These are phyloP conservation scores for Mortierella sp. DNA, from an alignment of 371 early-diverging fungal species.

Conservation along the genomic window DNA sequence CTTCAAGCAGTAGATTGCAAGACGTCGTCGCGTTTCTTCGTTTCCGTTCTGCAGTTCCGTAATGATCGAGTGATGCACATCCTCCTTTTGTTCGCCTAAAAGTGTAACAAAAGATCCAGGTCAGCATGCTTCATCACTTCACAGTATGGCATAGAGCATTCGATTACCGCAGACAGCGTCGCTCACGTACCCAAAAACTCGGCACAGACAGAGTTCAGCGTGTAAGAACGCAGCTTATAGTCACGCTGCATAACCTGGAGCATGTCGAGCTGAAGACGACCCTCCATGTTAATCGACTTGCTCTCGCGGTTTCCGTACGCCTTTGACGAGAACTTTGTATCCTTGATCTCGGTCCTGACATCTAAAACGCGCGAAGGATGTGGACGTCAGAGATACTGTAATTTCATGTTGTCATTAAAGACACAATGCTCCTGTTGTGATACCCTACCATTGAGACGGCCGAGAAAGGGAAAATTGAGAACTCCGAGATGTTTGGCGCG, in stretches of 20 bases:
- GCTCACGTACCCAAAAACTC: conserved; percentile 87
- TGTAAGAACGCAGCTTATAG: conserved; percentile 97
- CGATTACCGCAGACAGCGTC: not conserved
- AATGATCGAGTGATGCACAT: conserved; percentile 99
- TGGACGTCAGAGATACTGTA: not conserved
- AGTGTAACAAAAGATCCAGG: not conserved
- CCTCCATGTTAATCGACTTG: conserved; percentile 92
- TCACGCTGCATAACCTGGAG: conserved; percentile 98
- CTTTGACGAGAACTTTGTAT: conserved; percentile 91
- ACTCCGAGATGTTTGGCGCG: conserved; percentile 89
- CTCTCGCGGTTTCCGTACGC: conserved; percentile 95
- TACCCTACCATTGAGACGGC: conserved; percentile 78
- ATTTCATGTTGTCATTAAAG: not conserved
- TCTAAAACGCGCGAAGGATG: conserved; percentile 28
- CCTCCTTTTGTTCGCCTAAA: conserved; percentile 98
- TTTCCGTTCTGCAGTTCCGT: conserved; percentile 96
- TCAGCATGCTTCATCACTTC: not conserved
- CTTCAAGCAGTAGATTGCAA: conserved; percentile 99
- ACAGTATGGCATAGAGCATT: not conserved
- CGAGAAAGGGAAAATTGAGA: conserved; percentile 86
- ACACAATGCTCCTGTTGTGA: not conserved
- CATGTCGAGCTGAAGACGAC: conserved; percentile 97
- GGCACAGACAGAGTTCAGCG: conserved; percentile 98
- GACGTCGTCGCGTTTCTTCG: conserved; percentile 95
- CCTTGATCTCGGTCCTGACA: conserved; percentile 79